A percentile compares a stretch with the other conserved stretches of the same genome.
Evolutionary conservation across 495 filamentous ascomycete genomes (phyloP).

Genomic region (Schizothecium vesticola): DNA sequence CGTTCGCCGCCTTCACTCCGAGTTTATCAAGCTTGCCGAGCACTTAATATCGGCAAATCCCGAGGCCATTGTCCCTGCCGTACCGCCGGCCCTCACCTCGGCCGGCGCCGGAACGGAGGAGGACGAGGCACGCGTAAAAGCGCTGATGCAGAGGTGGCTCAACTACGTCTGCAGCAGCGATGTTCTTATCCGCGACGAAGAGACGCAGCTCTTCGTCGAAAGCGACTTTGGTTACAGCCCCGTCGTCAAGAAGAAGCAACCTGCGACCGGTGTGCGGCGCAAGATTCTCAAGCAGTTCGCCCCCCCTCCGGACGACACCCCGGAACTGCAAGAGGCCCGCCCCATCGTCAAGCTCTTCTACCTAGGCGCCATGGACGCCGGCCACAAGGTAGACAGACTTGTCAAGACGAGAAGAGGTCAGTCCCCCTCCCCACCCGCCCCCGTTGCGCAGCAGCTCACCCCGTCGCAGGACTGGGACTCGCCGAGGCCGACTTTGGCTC

Average conservation of each 20-base stretch:
- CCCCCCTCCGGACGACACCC: conserved; percentile 94
- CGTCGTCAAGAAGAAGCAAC: conserved; percentile 90
- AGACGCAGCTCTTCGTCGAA: conserved; percentile 95
- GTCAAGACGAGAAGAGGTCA: conserved; percentile 89
- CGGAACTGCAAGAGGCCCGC: conserved; percentile 81
- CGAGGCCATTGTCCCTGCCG: conserved; percentile 94
- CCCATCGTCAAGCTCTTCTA: conserved; percentile 96
- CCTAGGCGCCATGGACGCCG: conserved; percentile 87
- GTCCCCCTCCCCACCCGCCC: conserved; percentile 8
- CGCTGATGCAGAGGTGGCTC: conserved; percentile 87
- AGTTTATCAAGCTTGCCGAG: conserved; percentile 91
- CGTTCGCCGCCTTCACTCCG: conserved; percentile 87
- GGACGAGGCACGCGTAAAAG: conserved; percentile 85
- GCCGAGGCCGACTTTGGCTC: conserved; percentile 91
- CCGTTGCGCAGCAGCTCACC: background rate
- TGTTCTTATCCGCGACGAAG: conserved; percentile 87
- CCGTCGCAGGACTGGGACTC: conserved; percentile 70
- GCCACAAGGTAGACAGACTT: conserved; percentile 89
- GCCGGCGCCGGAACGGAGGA: conserved; percentile 96
- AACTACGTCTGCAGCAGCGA: conserved; percentile 89
- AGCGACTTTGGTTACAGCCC: conserved; percentile 98
- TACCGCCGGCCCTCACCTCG: conserved; percentile 83
- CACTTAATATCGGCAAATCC: conserved; percentile 94
- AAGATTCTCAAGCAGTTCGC: conserved; percentile 98
- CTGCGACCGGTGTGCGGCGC: conserved; percentile 88